Base-by-base conservation (phyloP, 108 stramenopile genomes). In the Asterionellopsis glacialis region DNA sequence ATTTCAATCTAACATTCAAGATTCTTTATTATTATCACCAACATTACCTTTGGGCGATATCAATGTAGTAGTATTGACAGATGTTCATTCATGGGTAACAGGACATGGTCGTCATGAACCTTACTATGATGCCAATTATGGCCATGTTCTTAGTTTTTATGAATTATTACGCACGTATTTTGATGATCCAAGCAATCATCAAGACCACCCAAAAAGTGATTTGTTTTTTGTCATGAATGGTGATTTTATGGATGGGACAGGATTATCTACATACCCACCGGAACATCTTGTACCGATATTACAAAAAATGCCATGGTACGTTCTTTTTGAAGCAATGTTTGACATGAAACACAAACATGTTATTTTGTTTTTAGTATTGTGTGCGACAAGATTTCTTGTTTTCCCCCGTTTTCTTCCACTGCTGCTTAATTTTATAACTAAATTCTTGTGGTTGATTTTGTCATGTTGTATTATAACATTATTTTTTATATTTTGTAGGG, bases 161-260 rank as follows among this genome's bases (percentile, higher is more conserved):
- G 68, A 87, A 67, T 60, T 50, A 9, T 57, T 92, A 9, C 33
- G 7, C 2, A 5, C 33, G 7, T 33, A 33, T 7, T 5, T 33
- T 33, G 33, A 33, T 2, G 33, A 33, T 33, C n/a, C n/a, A n/a
- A n/a, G n/a, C n/a, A n/a, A n/a, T 33, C 7, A 7, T 33, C 58
- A 78, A 55, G 23, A 40, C 15, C 53, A 73, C 23, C 24, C 28
- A 41, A 28, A 75, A 3, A n/a, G 64, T 15, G 83, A 88, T 55
- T 33, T 89, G 0, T 84, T 82, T 59, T 77, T 93, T 73, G 83
- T 93, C 25, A 85, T 83, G 75, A 93, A 93, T 73, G 90, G 90
- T 10, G 90, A 91, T 63, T 84, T 79, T 51, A 67, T 84, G 45
- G 86, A 91, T 61, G 90, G 90, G 12, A 86, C 90, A 13, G 75